Percentiles rank a stretch among this genome's conserved stretches.
Evolutionary conservation across 345 rosid species (phyloP).

Genomic region (Aquilaria yunnanensis): DNA sequence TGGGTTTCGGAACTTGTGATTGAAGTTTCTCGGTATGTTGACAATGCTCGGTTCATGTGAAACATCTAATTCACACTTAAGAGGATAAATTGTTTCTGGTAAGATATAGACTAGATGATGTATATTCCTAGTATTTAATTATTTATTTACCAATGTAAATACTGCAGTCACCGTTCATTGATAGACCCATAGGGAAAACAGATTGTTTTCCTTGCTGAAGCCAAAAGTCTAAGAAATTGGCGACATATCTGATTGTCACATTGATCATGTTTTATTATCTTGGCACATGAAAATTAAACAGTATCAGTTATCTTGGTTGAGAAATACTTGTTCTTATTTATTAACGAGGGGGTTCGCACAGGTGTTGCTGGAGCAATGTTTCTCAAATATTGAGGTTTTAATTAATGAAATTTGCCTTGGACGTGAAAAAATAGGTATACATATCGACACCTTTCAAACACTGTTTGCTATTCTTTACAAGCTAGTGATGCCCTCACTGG

Average conservation of each 20-base stretch:
- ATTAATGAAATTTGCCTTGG: too few species aligned
- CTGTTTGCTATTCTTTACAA: too few species aligned
- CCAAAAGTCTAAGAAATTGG: background rate
- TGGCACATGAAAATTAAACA: too few species aligned
- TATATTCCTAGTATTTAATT: background rate
- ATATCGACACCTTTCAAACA: too few species aligned
- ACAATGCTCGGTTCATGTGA: slow-evolving; percentile 33
- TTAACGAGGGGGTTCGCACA: too few species aligned
- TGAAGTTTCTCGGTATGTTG: slow-evolving; percentile 31
- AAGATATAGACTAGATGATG: background rate
- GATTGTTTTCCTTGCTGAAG: background rate
- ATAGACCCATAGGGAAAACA: slow-evolving; percentile 1
- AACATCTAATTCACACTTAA: background rate
- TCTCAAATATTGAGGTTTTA: too few species aligned
- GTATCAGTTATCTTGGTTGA: too few species aligned
- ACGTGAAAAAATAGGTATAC: too few species aligned
- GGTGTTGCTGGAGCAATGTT: too few species aligned
- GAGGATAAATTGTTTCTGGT: slow-evolving; percentile 1
- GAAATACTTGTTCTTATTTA: too few species aligned
- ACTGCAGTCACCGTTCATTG: slow-evolving; percentile 12
- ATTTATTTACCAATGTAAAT: background rate
- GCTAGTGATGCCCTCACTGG: too few species aligned
- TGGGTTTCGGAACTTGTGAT: slow-evolving; percentile 50
- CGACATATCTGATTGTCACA: background rate
- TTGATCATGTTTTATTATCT: too few species aligned